Base-by-base conservation (phyloP, 345 rosid genomes). In the Acer campestre region DNA sequence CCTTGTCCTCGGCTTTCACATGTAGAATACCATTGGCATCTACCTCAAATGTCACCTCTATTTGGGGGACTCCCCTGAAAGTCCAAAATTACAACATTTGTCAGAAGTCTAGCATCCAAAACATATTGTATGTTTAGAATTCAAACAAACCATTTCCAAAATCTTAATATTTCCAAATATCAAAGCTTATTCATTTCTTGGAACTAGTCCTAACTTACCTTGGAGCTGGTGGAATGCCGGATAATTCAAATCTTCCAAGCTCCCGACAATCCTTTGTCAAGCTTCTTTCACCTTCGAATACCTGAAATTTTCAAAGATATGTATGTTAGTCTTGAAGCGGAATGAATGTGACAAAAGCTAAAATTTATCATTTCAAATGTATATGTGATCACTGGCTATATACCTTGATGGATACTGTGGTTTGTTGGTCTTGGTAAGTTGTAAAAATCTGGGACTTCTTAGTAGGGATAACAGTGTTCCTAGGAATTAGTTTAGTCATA, bases 1-100 rank as follows among this genome's bases (percentile, higher is more conserved):
- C 88, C 80, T 82, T 89, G 78, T 91, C 96, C 78, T 83, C 89
- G 0, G 92, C 95, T 10, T 73, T 86, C 75, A 88, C 93, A n/a
- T 83, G 80, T 0, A 90, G 53, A 48, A 88, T 87, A 1, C 89
- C 88, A 13, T 88, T 84, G 42, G 80, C 84, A 18, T 85, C 94
- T 0, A 90, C 85, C 79, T 88, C 91, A 12, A 88, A 88, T 10
- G 88, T 88, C 10, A 86, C 88, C 80, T 85, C 78, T 3, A 87
- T 87, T 64, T 89, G 90, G 0, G 90, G 85, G 42, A 87, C 85
- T n/a, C 90, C 92, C 80, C 92, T 86, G 82, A 22, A 42, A 82
- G 23, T 16, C 61, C 66, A 23, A 38, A 22, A 68, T 75, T 27
- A 0, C 18, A 20, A 31, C 48, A 10, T 16, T 11, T 6, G 23